Conservation (phyloP, 768 basidiomycete genomes). For the Suillus cothurnatus region DNA sequence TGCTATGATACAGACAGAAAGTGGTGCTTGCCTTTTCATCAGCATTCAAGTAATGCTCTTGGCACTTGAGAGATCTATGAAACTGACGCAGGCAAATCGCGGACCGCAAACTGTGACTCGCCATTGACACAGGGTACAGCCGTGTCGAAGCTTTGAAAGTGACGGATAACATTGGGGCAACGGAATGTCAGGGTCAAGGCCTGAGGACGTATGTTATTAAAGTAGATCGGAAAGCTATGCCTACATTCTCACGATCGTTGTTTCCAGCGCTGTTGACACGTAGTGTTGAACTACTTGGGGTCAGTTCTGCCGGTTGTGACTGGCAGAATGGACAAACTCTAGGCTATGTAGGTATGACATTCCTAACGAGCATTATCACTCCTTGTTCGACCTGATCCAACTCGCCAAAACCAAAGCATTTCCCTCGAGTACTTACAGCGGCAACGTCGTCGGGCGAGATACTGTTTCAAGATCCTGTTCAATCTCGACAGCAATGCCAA, state of each 20-base stretch:
- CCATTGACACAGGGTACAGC: slow-evolving; percentile 12
- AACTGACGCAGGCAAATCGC: slow-evolving; percentile 29
- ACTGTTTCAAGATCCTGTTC: too few relatives aligned
- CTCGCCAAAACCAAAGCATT: too few relatives aligned
- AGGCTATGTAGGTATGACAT: too few relatives aligned
- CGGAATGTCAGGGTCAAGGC: neutral
- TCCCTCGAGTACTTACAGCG: too few relatives aligned
- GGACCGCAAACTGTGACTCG: slow-evolving; percentile 10
- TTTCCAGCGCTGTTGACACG: too few relatives aligned
- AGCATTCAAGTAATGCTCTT: slow-evolving; percentile 47
- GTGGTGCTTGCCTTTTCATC: slow-evolving; percentile 43
- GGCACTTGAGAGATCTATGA: slow-evolving; percentile 39
- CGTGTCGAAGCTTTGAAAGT: slow-evolving; percentile 18
- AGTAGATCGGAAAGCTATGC: neutral
- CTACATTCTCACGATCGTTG: neutral
- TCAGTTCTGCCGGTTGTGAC: too few relatives aligned
- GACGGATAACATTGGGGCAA: neutral
- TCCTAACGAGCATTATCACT: too few relatives aligned
- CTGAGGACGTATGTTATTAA: neutral
- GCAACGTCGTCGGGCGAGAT: too few relatives aligned
- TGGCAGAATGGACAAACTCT: too few relatives aligned
- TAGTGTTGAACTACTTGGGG: too few relatives aligned
- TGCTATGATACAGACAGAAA: slow-evolving; percentile 9
- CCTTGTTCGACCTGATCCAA: too few relatives aligned
- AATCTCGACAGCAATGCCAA: too few relatives aligned